Evolutionary conservation across 805 yeast genomes (phyloP), one percentile per base, ranked within the genome.

Genomic region (Brettanomyces custersianus): DNA sequence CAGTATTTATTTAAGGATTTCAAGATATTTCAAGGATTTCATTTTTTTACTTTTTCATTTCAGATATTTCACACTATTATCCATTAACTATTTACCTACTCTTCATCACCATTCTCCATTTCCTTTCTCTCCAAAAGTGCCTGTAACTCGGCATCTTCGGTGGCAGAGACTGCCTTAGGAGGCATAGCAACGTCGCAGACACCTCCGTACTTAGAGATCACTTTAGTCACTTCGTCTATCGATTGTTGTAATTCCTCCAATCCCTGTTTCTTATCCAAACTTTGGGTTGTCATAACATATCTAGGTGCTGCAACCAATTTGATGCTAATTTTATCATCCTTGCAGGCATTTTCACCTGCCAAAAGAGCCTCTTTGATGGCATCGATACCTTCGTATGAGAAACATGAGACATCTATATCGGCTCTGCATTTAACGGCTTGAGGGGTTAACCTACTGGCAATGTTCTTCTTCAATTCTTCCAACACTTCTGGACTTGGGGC

Each of bases 341-440:
- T 96, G 27, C 87, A 82, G 34, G 82, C 63, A 7, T 68, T 74
- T 66, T 90, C 97, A 37, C 95, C 97, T 18, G 88, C 82, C 45
- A 72, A 68, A 46, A 92, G 73, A 18, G 98, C 95, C 39, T 70
- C 70, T 63, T 88, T 90, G 56, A 92, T 88, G 46, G 98, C 98
- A 58, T 88, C 95, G 48, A 92, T 86, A 60, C 98, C 98, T 62
- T 92, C 97, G 62, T 92, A 92, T 42, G 88, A 72, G 66, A 90
- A 92, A 60, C 98, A 92, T 11, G 96, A 86, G 30, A 92, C 96
- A 63, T 90, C 97, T 33, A 92, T 82, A 60, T 92, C 97, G n/a
- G 98, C 95, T 64, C 98, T 82, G 55, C 94, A 82, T 67, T 90
- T 92, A 50, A 87, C 87, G 27, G 97, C 95, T 66, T 88, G 96